Percentiles rank a stretch among this genome's conserved stretches.
Conservation (phyloP, 2,329 filamentous ascomycete species). For the Mollisiaceae sp. region DNA sequence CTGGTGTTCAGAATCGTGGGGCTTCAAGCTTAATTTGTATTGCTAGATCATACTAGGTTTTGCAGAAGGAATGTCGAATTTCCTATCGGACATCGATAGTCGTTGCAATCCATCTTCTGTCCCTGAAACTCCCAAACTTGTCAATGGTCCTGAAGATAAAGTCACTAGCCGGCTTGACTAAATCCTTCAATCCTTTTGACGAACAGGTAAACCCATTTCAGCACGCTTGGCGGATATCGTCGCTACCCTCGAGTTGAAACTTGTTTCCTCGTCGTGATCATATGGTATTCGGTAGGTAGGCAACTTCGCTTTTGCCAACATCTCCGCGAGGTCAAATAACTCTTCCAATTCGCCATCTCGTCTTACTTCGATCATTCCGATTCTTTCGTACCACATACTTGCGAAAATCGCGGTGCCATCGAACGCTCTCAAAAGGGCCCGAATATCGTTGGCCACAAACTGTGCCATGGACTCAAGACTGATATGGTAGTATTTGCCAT, state of each 20-base stretch:
- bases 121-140: too few relatives aligned
- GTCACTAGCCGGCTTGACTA: too few relatives aligned
- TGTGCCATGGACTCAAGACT: background rate
- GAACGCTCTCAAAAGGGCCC: background rate
- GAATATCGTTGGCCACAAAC: background rate
- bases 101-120: too few relatives aligned
- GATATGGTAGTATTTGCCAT: background rate
- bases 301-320: background rate
- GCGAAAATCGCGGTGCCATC: background rate
- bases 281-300: background rate
- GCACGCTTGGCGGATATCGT: background rate
- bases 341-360: slow-evolving; percentile 1
- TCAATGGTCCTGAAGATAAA: too few relatives aligned
- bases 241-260: background rate
- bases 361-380: slow-evolving; percentile 6
- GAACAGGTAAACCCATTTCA: background rate
- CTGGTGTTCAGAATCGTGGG: background rate
- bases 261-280: background rate
- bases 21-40: background rate
- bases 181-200: background rate
- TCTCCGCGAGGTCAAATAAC: slow-evolving; percentile 2
- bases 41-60: too few relatives aligned
- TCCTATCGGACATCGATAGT: too few relatives aligned
- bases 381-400: slow-evolving; percentile 6
- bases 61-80: too few relatives aligned